Percentiles rank a stretch among this genome's conserved stretches.
phyloP scores from a whole-genome alignment of 2,329 filamentous ascomycete species.

The Phialocephala subalpina region DNA sequence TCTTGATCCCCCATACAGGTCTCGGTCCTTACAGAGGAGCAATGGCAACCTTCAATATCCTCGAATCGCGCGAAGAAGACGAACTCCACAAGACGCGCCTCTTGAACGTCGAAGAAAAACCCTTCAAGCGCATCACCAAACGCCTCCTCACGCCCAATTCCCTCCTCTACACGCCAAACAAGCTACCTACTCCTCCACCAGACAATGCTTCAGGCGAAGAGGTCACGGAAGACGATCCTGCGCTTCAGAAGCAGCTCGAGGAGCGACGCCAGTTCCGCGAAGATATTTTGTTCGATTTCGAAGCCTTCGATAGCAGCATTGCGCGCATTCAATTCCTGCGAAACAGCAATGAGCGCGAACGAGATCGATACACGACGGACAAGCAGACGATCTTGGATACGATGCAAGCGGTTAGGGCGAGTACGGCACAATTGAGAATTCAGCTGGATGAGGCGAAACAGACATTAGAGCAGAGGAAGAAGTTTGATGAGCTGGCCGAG shows the following conservation, averaged over 20 bases:
- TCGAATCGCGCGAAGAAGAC: slow-evolving; percentile 80
- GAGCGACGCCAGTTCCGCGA: slow-evolving; percentile 77
- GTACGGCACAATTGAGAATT: slow-evolving; percentile 74
- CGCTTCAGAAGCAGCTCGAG: slow-evolving; percentile 58
- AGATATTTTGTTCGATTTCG: slow-evolving; percentile 87
- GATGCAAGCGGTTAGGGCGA: slow-evolving; percentile 79
- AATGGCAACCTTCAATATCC: slow-evolving; percentile 67
- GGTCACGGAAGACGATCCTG: slow-evolving; percentile 51
- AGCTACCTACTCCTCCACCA: slow-evolving; percentile 72
- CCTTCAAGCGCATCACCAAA: slow-evolving; percentile 88
- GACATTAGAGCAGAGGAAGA: slow-evolving; percentile 80
- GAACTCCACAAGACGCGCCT: slow-evolving; percentile 88
- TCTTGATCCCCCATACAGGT: not conserved
- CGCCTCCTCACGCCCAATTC: slow-evolving; percentile 76
- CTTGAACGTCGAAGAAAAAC: slow-evolving; percentile 89
- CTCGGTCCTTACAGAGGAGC: slow-evolving; percentile 21
- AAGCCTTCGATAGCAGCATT: slow-evolving; percentile 85
- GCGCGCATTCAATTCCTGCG: slow-evolving; percentile 88
- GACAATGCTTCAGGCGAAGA: slow-evolving; percentile 54
- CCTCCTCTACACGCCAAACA: slow-evolving; percentile 63
- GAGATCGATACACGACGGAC: slow-evolving; percentile 82
- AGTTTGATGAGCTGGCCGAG: slow-evolving; percentile 87
- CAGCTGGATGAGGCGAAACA: slow-evolving; percentile 80
- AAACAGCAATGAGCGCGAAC: slow-evolving; percentile 82
- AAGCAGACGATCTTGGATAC: slow-evolving; percentile 81